These are phyloP conservation scores for Umbelopsis vinacea DNA, from an alignment of 192 early-diverging fungal genomes.

Conservation along the genomic window DNA sequence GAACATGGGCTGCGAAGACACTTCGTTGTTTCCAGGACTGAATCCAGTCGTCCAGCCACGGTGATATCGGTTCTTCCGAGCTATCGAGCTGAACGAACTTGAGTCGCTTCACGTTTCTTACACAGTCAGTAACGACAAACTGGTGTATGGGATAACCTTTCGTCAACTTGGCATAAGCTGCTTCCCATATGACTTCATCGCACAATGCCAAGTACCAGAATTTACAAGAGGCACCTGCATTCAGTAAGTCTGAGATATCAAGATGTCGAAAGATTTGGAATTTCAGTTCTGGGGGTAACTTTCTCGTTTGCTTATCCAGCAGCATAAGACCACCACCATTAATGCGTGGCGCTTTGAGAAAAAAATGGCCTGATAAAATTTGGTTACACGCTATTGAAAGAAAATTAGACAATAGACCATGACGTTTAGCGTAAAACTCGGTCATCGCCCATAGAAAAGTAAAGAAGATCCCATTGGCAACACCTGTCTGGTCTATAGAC, in stretches of 20 bases:
- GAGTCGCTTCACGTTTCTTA: neutral
- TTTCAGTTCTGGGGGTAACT: neutral
- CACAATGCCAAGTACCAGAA: neutral
- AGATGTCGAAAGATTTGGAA: neutral
- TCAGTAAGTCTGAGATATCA: neutral
- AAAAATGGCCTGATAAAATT: too few relatives aligned
- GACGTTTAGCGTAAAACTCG: too few relatives aligned
- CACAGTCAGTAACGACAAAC: neutral
- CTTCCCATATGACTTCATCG: conserved; percentile 13
- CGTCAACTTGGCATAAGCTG: neutral
- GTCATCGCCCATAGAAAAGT: too few relatives aligned
- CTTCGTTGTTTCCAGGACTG: neutral
- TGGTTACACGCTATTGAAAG: too few relatives aligned
- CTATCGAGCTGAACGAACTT: neutral
- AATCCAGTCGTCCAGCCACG: conserved; percentile 1
- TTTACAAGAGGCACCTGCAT: neutral
- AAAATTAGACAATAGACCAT: too few relatives aligned
- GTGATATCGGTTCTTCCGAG: neutral
- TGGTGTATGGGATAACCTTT: neutral
- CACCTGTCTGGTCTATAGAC: too few relatives aligned
- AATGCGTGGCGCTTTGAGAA: too few relatives aligned
- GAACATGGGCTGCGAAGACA: neutral
- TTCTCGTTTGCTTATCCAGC: too few relatives aligned
- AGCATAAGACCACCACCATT: too few relatives aligned
- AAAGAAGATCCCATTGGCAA: too few relatives aligned